Percentiles rank a stretch among this genome's conserved stretches.
Evolutionary conservation across 257 asterid species (phyloP).

Genomic region (Gentiana macrophylla): DNA sequence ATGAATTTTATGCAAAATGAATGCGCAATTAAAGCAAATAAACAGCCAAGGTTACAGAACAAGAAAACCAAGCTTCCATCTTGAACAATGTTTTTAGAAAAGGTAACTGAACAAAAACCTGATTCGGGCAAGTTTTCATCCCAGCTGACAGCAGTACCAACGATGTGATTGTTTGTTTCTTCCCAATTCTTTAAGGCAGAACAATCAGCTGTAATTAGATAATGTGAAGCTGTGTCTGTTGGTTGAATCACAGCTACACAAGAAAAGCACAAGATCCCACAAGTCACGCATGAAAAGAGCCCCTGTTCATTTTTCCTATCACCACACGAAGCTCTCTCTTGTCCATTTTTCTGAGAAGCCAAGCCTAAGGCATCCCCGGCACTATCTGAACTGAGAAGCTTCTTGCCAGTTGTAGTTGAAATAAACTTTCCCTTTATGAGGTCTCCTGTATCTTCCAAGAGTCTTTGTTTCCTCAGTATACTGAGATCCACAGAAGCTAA

Average conservation of each 20-base stretch:
- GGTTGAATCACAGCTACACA: constrained; percentile 89
- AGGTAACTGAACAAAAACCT: constrained; percentile 39
- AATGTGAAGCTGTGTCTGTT: constrained; percentile 52
- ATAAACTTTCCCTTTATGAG: constrained; percentile 23
- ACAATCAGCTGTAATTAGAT: constrained; percentile 69
- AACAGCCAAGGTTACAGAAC: background rate
- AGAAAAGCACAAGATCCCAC: constrained; percentile 93
- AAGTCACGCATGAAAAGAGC: constrained; percentile 89
- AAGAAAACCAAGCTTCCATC: background rate
- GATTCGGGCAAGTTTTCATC: constrained; percentile 25
- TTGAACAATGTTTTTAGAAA: background rate
- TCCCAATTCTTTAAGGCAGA: constrained; percentile 39
- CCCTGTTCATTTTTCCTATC: constrained; percentile 51
- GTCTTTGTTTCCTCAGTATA: constrained; percentile 26
- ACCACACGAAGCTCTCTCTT: constrained; percentile 34
- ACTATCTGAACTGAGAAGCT: constrained; percentile 16
- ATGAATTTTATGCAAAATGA: too few relatives aligned
- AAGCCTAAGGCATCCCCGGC: constrained; percentile 14
- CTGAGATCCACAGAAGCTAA: constrained; percentile 20
- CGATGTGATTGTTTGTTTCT: constrained; percentile 21
- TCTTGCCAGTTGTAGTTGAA: constrained; percentile 27
- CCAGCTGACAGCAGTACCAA: constrained; percentile 16
- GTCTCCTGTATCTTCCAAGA: constrained; percentile 23
- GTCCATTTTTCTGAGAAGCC: constrained; percentile 22
- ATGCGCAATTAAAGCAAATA: too few relatives aligned